Evolutionary conservation across 2,329 filamentous ascomycete species (phyloP).

Genomic region (Diaporthe batatas): DNA sequence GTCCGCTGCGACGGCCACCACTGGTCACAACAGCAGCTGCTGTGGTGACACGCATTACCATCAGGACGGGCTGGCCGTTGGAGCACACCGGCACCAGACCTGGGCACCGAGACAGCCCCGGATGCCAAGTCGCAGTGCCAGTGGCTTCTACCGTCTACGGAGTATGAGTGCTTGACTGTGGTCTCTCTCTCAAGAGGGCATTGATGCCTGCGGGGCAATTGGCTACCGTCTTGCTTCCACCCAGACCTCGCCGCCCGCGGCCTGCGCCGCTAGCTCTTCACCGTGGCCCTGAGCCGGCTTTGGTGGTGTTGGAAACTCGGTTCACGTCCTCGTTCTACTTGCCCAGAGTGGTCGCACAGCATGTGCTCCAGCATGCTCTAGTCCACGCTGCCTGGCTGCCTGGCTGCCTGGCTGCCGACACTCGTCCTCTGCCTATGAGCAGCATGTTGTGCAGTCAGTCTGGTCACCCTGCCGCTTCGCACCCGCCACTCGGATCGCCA

Average conservation of each 20-base stretch:
- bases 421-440: neutral
- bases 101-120: no score
- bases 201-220: neutral
- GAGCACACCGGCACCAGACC: slow-evolving; percentile 3
- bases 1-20: neutral
- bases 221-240: neutral
- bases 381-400: neutral
- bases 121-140: neutral
- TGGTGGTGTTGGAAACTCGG: neutral
- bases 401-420: neutral
- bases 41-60: slow-evolving; percentile 4
- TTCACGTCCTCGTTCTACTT: neutral
- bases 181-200: neutral
- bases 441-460: neutral
- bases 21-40: neutral
- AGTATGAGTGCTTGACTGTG: no score
- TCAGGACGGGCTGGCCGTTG: neutral
- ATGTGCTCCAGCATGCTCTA: neutral
- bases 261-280: neutral
- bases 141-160: no score
- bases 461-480: neutral
- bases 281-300: neutral
- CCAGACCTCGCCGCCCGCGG: neutral
- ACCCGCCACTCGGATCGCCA: neutral
- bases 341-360: slow-evolving; percentile 12